phyloP scores from a whole-genome alignment of 1,139 yeast species.

The Zygoascus sp. region DNA sequence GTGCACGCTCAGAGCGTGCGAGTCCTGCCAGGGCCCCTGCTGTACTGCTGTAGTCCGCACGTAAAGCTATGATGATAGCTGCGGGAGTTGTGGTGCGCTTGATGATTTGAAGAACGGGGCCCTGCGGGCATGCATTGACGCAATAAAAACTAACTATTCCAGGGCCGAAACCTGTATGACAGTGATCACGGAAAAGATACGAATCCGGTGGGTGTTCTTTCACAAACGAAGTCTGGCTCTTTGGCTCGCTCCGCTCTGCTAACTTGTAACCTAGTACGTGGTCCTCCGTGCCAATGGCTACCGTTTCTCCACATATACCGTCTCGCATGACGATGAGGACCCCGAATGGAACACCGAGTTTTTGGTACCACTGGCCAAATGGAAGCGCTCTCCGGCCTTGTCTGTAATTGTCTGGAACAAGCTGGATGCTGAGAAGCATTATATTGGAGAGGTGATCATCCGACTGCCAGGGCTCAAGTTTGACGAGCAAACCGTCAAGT shows the following conservation, averaged over 20 bases:
- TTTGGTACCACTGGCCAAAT: constrained; percentile 26
- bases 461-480: constrained; percentile 34
- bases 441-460: constrained; percentile 55
- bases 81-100: too few relatives aligned
- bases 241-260: too few relatives aligned
- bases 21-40: too few relatives aligned
- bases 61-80: too few relatives aligned
- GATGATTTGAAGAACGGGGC: too few relatives aligned
- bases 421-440: constrained; percentile 36
- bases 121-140: not conserved
- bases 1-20: too few relatives aligned
- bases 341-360: constrained; percentile 36
- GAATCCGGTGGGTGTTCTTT: constrained; percentile 6
- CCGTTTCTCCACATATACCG: constrained; percentile 34
- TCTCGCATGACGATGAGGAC: constrained; percentile 26
- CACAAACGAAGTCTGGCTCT: too few relatives aligned
- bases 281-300: constrained; percentile 30
- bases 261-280: constrained; percentile 23
- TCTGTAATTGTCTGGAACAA: constrained; percentile 39
- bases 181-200: constrained; percentile 1
- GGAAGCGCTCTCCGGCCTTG: constrained; percentile 25
- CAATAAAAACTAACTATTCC: not conserved
- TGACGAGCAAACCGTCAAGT: constrained; percentile 34
- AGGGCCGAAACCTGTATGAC: constrained; percentile 9
- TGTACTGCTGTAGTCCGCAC: too few relatives aligned